These are phyloP conservation scores for Wallemia hederae DNA, from an alignment of 1,284 basidiomycete genomes.

Conservation along the genomic window DNA sequence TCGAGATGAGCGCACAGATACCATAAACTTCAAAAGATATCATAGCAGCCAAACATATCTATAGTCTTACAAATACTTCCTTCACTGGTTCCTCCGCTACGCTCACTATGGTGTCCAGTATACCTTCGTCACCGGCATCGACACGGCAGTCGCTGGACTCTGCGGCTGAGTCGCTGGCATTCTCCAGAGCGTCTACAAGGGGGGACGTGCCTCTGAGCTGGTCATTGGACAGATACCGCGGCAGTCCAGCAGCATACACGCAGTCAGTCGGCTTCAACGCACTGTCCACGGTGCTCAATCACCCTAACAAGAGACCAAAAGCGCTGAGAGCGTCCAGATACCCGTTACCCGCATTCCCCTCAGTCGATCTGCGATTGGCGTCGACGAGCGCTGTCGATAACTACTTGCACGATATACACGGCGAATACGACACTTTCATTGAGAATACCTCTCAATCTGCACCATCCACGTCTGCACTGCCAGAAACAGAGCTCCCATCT, in stretches of 20 bases:
- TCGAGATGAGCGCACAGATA: not conserved
- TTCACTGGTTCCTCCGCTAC: not conserved
- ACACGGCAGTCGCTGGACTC: not conserved
- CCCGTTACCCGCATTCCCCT: conserved; percentile 35
- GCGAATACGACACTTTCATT: conserved; percentile 33
- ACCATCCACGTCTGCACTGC: conserved; percentile 19
- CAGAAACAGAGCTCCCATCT: conserved; percentile 26
- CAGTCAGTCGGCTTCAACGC: not conserved
- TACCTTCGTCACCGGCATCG: not conserved
- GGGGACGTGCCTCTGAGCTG: not conserved
- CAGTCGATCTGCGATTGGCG: conserved; percentile 42
- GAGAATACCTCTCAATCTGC: conserved; percentile 9
- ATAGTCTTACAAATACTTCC: not conserved
- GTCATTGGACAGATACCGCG: not conserved
- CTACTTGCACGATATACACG: conserved; percentile 39
- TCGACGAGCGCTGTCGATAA: conserved; percentile 55
- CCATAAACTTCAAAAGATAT: not conserved
- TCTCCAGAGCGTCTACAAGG: not conserved
- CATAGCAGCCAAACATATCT: not conserved
- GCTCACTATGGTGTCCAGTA: not conserved
- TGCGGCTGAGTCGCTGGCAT: not conserved
- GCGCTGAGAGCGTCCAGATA: conserved; percentile 54
- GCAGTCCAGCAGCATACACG: not conserved
- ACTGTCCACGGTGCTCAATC: conserved; percentile 48
- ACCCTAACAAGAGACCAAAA: conserved; percentile 49